These are phyloP conservation scores for Zizania latifolia DNA, from an alignment of 176 grass and related monocot species.

Conservation along the genomic window DNA sequence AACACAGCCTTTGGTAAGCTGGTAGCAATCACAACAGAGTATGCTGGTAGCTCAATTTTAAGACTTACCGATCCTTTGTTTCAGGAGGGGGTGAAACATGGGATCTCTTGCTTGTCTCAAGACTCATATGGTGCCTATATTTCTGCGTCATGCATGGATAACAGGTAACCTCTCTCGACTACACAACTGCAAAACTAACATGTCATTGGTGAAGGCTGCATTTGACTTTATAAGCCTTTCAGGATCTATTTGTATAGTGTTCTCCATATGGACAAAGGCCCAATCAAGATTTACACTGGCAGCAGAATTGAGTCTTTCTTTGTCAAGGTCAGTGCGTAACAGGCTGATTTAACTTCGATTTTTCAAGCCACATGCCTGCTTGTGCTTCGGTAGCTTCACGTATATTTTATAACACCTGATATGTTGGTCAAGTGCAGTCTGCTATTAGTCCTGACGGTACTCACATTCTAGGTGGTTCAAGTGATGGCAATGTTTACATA, in stretches of 20 bases:
- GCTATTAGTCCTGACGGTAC: constrained; percentile 78
- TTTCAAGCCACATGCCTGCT: background rate
- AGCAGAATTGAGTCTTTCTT: constrained; percentile 97
- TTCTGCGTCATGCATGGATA: constrained; percentile 88
- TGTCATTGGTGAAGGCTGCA: background rate
- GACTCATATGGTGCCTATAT: constrained; percentile 65
- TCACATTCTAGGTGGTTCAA: constrained; percentile 85
- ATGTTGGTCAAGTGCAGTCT: constrained; percentile 41
- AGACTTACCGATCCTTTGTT: background rate
- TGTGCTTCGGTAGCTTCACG: background rate
- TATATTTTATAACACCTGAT: constrained; percentile 5
- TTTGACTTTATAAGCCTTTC: constrained; percentile 26
- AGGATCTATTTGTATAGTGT: constrained; percentile 92
- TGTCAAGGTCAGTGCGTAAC: constrained; percentile 60
- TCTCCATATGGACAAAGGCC: constrained; percentile 75
- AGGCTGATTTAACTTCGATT: background rate
- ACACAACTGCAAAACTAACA: background rate
- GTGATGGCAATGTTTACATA: constrained; percentile 76
- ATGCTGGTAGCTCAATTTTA: background rate
- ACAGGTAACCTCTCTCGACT: constrained; percentile 36
- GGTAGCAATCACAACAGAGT: background rate
- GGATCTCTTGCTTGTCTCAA: constrained; percentile 88
- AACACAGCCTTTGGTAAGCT: constrained; percentile 40
- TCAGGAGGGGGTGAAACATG: constrained; percentile 68
- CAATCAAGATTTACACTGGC: constrained; percentile 60